Base-by-base conservation (phyloP, 1,284 basidiomycete genomes). In the Fomitiporia mediterranea region DNA sequence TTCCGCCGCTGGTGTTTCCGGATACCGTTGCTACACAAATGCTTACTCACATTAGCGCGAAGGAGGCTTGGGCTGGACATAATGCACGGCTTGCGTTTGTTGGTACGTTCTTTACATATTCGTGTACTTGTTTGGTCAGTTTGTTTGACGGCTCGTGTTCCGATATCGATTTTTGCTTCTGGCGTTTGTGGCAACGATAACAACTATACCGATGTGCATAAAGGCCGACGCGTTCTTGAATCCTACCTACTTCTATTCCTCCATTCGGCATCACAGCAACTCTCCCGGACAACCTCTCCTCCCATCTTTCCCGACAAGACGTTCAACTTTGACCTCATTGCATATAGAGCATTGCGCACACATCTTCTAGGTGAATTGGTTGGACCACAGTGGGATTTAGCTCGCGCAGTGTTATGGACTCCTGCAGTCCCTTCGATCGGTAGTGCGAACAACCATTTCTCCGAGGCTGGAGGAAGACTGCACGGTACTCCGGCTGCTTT, bases 21-120 rank as follows among this genome's bases (percentile, higher is more conserved):
- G 72, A 74, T 6, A 83, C 87, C 61, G 74, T 89, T 37, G 84
- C 87, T 5, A 74, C 75, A 61, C 80, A 88, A 58, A 77, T 89
- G 64, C 72, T 91, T 60, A 91, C 89, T 2, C 89, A 91, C 66
- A 74, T 75, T 4, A 89, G 86, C 69, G 88, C 89, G 67, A 76
- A 74, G 49, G 75, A 79, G 57, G 82, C 84, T 28, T 64, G 63
- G 63, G 67, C 80, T 53, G 85, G 87, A 1, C 86, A 90, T 67
- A 91, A 90, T 63, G 81, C 75, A 43, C 79, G 82, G 7, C 68
- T 88, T 38, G 73, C 78, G 34, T 91, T 91, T 63, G 75, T 89
- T 42, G 88, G 88, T 88, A 57, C 49, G 75, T 62, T 59, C 47
- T 70, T 65, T 30, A 40, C 54, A 30, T 15, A 23, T 19, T 43